These are phyloP conservation scores for Marasmius fiardii DNA, from an alignment of 1,284 basidiomycete species.

Conservation along the genomic window DNA sequence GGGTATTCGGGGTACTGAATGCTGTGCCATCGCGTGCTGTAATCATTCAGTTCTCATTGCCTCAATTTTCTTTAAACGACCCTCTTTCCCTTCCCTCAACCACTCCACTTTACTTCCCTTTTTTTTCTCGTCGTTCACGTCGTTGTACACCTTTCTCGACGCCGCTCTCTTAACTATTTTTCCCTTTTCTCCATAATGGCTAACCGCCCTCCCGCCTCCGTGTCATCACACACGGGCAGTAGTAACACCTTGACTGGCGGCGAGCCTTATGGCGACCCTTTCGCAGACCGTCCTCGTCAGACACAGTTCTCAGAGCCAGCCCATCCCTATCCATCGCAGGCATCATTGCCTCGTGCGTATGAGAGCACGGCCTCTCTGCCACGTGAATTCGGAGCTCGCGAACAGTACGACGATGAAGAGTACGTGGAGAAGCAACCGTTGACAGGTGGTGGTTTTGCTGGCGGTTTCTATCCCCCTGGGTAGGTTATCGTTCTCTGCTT, in stretches of 20 bases:
- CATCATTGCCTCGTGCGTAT: slow-evolving; percentile 34
- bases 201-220: slow-evolving; percentile 40
- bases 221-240: slow-evolving; percentile 30
- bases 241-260: too few species aligned
- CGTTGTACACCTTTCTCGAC: neutral
- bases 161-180: slow-evolving; percentile 8
- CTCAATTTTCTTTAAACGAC: neutral
- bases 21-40: neutral
- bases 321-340: slow-evolving; percentile 42
- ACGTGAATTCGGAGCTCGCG: slow-evolving; percentile 45
- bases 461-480: slow-evolving; percentile 72
- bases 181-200: slow-evolving; percentile 35
- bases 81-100: neutral
- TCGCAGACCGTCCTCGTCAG: slow-evolving; percentile 59
- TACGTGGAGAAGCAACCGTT: slow-evolving; percentile 71
- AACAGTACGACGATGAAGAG: slow-evolving; percentile 58
- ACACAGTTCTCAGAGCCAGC: slow-evolving; percentile 59
- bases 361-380: slow-evolving; percentile 56
- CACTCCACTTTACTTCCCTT: neutral
- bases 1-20: slow-evolving; percentile 1
- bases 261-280: slow-evolving; percentile 57
- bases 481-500: slow-evolving; percentile 31
- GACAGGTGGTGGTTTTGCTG: slow-evolving; percentile 48
- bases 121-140: neutral
- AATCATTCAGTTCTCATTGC: slow-evolving; percentile 5